Evolutionary conservation across 23 red algal species (phyloP), one percentile per base, ranked within the genome.

Genomic region (Rhodosorus marinus): DNA sequence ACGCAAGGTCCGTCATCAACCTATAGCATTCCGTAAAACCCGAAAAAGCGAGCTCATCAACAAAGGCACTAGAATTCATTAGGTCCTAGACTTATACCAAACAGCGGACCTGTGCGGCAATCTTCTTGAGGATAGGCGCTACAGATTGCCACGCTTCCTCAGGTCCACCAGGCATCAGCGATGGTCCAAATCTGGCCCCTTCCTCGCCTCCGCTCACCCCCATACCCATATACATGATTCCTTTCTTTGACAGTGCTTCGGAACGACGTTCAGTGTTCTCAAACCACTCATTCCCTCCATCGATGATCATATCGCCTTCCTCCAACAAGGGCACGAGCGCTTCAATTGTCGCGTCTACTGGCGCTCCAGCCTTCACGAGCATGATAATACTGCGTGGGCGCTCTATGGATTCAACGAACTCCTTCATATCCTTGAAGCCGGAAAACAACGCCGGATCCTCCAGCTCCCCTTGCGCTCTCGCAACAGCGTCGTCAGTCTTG

Each of bases 201-300:
- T 95, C 88, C 48, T 95, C 88, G 9, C 88, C 88, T 23, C 88
- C 88, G 24, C 67, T 75, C 0, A 95, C 88, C 29, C 88, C 88
- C 69, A 82, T 83, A 17, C 88, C 88, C 63, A 95, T 77, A 45
- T 83, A 95, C 67, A 72, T 50, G 32, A 95, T 70, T 24, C 66
- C 65, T 27, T 80, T 45, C 5, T 56, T 63, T 24, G 73, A 49
- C 46, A 82, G 46, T 32, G 55, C 66, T 65, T 80, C 63, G 47
- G 54, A 54, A 26, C 88, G 73, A 28, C 88, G 75, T 66, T 82
- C 67, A 9, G 76, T 95, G 55, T 95, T 82, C 29, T 57, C 68
- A 61, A 66, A 95, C 50, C 63, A 83, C 35, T 82, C 77, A 40
- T 95, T 95, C 24, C 88, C 88, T 22, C 88, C 88, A 49, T 95